These are phyloP conservation scores for Plantago rigida DNA, from an alignment of 305 asterid genomes.

Conservation along the genomic window DNA sequence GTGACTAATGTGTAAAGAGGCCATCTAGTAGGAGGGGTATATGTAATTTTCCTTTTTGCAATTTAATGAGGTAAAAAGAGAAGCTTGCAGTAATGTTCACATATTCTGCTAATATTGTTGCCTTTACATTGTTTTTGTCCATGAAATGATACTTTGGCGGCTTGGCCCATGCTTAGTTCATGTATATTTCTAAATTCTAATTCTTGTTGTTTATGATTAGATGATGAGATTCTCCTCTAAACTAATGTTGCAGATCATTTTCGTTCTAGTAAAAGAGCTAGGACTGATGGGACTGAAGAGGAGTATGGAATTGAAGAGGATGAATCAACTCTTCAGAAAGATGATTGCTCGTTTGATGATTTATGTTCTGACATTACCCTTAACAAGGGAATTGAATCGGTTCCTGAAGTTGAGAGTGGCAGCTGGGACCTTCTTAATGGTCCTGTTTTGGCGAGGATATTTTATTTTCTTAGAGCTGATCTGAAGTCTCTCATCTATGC, in stretches of 20 bases:
- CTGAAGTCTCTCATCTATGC: slow-evolving; percentile 61
- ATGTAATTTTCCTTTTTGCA: not conserved
- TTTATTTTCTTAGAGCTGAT: slow-evolving; percentile 91
- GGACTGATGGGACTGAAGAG: slow-evolving; percentile 57
- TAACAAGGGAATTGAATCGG: slow-evolving; percentile 32
- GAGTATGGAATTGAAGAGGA: slow-evolving; percentile 54
- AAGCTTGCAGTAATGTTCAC: not conserved
- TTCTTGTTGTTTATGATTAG: slow-evolving; percentile 18
- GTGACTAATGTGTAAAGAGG: too few species aligned
- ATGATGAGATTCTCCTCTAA: slow-evolving; percentile 21
- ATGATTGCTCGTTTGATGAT: slow-evolving; percentile 59
- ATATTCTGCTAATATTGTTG: not conserved
- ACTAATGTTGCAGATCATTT: slow-evolving; percentile 48
- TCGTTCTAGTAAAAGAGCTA: slow-evolving; percentile 62
- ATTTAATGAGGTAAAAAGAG: not conserved
- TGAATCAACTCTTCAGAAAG: slow-evolving; percentile 29
- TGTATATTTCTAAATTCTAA: not conserved
- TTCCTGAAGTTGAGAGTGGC: slow-evolving; percentile 41
- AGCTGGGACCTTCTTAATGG: slow-evolving; percentile 77
- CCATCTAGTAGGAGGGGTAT: too few species aligned
- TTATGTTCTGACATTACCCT: slow-evolving; percentile 52
- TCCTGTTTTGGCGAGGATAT: slow-evolving; percentile 68
- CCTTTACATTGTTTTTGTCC: too few species aligned
- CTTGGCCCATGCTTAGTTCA: too few species aligned
- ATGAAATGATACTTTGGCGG: too few species aligned